Evolutionary conservation across 208 protist genomes (phyloP).

Genomic region (Trichomonas tenax): DNA sequence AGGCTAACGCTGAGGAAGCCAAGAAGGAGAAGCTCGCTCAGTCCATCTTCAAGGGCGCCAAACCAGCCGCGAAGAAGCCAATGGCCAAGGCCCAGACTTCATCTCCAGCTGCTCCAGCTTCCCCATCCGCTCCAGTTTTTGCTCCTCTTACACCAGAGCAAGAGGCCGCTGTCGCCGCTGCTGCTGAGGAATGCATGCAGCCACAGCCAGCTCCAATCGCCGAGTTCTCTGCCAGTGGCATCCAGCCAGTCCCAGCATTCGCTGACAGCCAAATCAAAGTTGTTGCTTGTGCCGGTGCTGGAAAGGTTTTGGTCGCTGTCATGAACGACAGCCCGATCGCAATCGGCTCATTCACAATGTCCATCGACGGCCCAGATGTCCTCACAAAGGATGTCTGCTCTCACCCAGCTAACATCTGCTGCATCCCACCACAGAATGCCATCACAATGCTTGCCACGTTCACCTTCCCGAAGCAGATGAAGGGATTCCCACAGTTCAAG

Average conservation of each 20-base stretch:
- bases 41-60: neutral
- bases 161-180: neutral
- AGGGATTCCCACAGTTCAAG: conserved; percentile 5
- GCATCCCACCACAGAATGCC: neutral
- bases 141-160: neutral
- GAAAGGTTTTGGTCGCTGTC: neutral
- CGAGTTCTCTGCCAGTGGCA: neutral
- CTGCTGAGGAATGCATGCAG: neutral
- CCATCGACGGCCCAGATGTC: neutral
- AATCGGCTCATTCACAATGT: neutral
- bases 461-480: neutral
- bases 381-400: neutral
- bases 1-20: neutral
- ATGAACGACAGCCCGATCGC: neutral
- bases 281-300: neutral
- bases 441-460: neutral
- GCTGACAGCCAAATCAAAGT: neutral
- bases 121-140: neutral
- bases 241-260: no score
- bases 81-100: neutral
- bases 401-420: neutral
- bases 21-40: neutral
- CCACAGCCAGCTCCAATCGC: neutral
- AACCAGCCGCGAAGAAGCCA: neutral
- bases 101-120: neutral